phyloP scores from a whole-genome alignment of 192 early-diverging fungal species.

The Mortierella hygrophila region DNA sequence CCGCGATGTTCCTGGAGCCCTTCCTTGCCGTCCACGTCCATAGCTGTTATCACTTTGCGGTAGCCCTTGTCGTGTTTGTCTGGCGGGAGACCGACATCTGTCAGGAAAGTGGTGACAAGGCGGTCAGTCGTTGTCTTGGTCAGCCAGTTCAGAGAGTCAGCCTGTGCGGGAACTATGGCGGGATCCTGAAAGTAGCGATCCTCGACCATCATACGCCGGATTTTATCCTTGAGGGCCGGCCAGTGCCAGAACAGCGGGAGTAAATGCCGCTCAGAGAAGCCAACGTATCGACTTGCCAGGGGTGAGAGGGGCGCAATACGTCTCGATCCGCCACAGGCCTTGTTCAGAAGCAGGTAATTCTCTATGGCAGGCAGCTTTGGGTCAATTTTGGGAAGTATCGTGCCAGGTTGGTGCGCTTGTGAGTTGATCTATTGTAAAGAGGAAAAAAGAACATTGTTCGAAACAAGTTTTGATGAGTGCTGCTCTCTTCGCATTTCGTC shows the following conservation, averaged over 20 bases:
- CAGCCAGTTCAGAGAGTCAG: neutral
- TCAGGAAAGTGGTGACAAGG: conserved; percentile 5
- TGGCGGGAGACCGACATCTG: neutral
- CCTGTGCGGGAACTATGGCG: neutral
- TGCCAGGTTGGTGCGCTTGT: neutral
- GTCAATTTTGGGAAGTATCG: conserved; percentile 5
- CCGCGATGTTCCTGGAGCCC: conserved; percentile 6
- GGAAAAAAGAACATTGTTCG: conserved; percentile 11
- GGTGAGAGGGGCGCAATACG: conserved; percentile 9
- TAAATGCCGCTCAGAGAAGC: conserved; percentile 12
- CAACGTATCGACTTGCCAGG: conserved; percentile 4
- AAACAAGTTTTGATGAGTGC: conserved; percentile 13
- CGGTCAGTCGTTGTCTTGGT: neutral
- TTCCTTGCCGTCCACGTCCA: conserved; percentile 11
- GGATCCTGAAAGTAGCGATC: conserved; percentile 17
- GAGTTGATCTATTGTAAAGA: conserved; percentile 11
- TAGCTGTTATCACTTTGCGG: neutral
- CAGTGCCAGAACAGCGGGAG: conserved; percentile 9
- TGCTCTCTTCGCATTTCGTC: conserved; percentile 17
- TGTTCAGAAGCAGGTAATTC: conserved; percentile 9
- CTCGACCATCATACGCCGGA: conserved; percentile 8
- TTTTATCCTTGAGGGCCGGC: conserved; percentile 8
- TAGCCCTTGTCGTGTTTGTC: conserved; percentile 7
- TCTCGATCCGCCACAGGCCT: conserved; percentile 11
- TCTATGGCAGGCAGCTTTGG: conserved; percentile 2